Percentiles rank a stretch among this genome's conserved stretches.
Evolutionary conservation across 305 asterid genomes (phyloP).

Genomic region (Rubia tinctorum): DNA sequence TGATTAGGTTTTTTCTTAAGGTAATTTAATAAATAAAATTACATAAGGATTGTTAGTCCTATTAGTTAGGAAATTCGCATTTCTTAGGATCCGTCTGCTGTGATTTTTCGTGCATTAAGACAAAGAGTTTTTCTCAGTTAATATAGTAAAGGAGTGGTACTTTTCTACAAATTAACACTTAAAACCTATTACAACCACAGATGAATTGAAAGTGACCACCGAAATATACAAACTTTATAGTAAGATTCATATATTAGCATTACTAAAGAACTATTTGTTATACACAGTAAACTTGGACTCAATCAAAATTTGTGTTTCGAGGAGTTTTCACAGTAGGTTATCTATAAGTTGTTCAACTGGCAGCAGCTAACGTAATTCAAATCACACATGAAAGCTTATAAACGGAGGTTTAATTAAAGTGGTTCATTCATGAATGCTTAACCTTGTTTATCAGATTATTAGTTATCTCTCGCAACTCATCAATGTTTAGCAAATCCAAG

Average conservation of each 20-base stretch:
- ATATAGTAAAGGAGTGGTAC: too few relatives aligned
- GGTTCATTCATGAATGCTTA: conserved; percentile 11
- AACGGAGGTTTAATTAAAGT: not conserved
- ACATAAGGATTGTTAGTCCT: not conserved
- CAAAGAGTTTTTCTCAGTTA: not conserved
- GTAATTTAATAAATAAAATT: not conserved
- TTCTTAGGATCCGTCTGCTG: not conserved
- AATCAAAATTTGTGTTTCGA: not conserved
- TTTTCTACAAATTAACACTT: not conserved
- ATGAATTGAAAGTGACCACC: not conserved
- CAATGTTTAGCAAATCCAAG: conserved; percentile 54
- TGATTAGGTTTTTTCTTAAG: not conserved
- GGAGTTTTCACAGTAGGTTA: not conserved
- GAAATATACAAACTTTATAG: not conserved
- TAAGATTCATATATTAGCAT: not conserved
- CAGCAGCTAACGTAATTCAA: not conserved
- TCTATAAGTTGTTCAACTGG: not conserved
- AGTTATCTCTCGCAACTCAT: conserved; percentile 73
- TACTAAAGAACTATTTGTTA: not conserved
- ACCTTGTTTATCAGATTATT: conserved; percentile 56
- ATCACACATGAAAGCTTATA: not conserved
- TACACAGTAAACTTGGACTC: not conserved
- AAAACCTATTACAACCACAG: not conserved
- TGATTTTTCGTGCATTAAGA: not conserved
- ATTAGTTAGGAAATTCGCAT: not conserved